Evolutionary conservation across 1,284 basidiomycete species (phyloP).

Genomic region (Filobasidium uniguttulatum): DNA sequence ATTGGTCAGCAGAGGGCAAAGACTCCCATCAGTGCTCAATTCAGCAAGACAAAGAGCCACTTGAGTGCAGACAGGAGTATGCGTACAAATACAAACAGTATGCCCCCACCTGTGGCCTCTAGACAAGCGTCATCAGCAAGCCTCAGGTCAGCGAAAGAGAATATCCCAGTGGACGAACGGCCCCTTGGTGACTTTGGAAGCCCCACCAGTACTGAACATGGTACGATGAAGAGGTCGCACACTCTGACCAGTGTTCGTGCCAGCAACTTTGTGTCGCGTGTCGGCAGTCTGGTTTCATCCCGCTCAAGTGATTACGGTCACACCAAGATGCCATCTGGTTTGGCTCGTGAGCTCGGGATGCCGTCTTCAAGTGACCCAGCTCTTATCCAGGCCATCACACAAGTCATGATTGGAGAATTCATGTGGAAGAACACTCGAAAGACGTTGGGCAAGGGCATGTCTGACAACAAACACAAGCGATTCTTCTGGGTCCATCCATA

Average conservation of each 20-base stretch:
- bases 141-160: conserved; percentile 49
- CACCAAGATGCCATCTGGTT: conserved; percentile 8
- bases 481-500: conserved; percentile 99
- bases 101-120: conserved; percentile 51
- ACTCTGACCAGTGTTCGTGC: conserved; percentile 6
- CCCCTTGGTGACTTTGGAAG: conserved; percentile 16
- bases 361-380: conserved; percentile 58
- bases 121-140: conserved; percentile 63
- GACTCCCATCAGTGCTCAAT: conserved; percentile 1
- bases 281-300: conserved; percentile 21
- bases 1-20: background rate
- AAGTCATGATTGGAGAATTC: conserved; percentile 99
- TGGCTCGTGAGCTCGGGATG: conserved; percentile 6
- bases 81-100: conserved; percentile 39
- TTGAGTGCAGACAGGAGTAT: conserved; percentile 28
- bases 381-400: conserved; percentile 90
- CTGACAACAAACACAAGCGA: conserved; percentile 77
- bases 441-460: conserved; percentile 79
- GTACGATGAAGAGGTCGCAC: too few species aligned
- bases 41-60: conserved; percentile 22
- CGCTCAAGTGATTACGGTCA: conserved; percentile 26
- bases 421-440: conserved; percentile 93
- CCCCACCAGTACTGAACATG: background rate
- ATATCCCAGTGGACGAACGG: conserved; percentile 7
- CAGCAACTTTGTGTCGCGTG: conserved; percentile 16